A percentile compares a stretch with the other conserved stretches of the same genome.
These are phyloP conservation scores for Themeda triandra DNA, from an alignment of 176 grass and related monocot species.

Conservation along the genomic window DNA sequence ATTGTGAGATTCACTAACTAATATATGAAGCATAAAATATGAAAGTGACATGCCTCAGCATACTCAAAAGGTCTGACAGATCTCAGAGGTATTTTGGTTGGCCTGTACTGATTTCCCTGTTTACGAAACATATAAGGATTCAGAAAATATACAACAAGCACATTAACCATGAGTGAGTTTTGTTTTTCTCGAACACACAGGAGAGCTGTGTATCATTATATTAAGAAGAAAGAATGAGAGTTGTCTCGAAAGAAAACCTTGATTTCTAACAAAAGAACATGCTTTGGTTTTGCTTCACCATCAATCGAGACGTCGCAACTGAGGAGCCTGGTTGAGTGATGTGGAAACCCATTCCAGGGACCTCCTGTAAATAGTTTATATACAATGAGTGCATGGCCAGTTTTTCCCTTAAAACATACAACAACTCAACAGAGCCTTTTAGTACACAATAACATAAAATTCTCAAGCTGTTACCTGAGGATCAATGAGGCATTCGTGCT, in stretches of 20 bases:
- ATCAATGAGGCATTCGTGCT: conserved; percentile 95
- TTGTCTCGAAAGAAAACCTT: conserved; percentile 45
- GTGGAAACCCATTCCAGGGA: conserved; percentile 96
- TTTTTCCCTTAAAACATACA: not conserved
- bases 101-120: conserved; percentile 89
- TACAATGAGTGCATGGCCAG: not conserved
- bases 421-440: not conserved
- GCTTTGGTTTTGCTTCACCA: conserved; percentile 96
- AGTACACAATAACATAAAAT: not conserved
- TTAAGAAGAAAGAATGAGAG: not conserved
- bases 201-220: no score
- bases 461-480: conserved; percentile 58
- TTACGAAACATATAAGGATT: conserved; percentile 37
- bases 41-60: conserved; percentile 63
- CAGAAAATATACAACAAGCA: conserved; percentile 23
- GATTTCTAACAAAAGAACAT: conserved; percentile 93
- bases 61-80: conserved; percentile 95
- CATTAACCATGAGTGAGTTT: conserved; percentile 5
- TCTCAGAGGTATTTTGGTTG: conserved; percentile 83
- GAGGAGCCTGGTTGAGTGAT: conserved; percentile 94
- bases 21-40: conserved; percentile 18
- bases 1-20: conserved; percentile 18
- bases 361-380: conserved; percentile 49
- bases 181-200: not conserved
- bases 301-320: conserved; percentile 86